These are phyloP conservation scores for Periconia digitata DNA, from an alignment of 2,329 filamentous ascomycete species.

Conservation along the genomic window DNA sequence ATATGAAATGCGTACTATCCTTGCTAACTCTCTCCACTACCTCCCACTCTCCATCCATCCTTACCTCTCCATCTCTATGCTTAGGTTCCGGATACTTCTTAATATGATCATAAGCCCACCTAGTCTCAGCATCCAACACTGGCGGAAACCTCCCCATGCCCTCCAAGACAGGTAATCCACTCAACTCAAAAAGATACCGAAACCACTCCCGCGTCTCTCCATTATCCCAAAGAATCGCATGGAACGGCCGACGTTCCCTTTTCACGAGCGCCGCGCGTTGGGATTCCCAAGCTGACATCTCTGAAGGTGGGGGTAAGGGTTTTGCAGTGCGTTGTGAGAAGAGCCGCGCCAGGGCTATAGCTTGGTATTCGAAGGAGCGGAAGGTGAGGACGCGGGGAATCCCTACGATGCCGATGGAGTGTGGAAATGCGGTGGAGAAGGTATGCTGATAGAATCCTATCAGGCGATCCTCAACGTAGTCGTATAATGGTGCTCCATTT, in stretches of 20 bases:
- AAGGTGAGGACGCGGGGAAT: constrained; percentile 57
- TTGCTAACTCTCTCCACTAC: constrained; percentile 1
- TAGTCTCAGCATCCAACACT: constrained; percentile 15
- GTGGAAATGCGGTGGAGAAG: constrained; percentile 43
- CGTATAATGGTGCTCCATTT: constrained; percentile 50
- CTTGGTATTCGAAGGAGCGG: constrained; percentile 60
- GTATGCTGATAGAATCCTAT: constrained; percentile 45
- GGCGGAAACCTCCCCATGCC: constrained; percentile 40
- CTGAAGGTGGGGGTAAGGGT: constrained; percentile 45
- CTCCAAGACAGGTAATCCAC: constrained; percentile 52
- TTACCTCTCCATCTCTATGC: not conserved
- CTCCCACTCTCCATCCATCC: constrained; percentile 6
- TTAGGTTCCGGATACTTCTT: constrained; percentile 22
- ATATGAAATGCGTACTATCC: constrained; percentile 2
- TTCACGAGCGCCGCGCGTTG: constrained; percentile 36
- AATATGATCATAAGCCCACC: constrained; percentile 41
- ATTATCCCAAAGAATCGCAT: constrained; percentile 56
- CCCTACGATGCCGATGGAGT: constrained; percentile 53
- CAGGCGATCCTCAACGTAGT: constrained; percentile 52
- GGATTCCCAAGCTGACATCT: constrained; percentile 53
- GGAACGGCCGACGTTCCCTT: constrained; percentile 49
- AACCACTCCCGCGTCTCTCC: constrained; percentile 56
- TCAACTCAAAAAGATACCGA: constrained; percentile 49
- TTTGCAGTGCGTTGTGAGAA: constrained; percentile 47
- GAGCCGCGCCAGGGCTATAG: constrained; percentile 54